phyloP scores from a whole-genome alignment of 2,329 filamentous ascomycete genomes.

The Alternaria triticina region DNA sequence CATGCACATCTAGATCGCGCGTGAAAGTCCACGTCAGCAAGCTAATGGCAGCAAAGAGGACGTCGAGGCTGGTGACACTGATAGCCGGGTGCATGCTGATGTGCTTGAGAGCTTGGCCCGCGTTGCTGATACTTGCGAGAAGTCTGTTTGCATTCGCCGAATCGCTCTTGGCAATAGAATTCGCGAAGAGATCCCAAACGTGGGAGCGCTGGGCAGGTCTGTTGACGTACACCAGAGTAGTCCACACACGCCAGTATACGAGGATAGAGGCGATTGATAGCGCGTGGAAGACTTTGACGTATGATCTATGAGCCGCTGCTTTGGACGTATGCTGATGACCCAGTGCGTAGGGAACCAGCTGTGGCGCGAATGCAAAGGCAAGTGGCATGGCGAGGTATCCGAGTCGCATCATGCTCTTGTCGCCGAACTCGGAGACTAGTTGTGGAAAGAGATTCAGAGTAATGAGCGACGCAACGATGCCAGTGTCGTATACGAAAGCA shows the following conservation, averaged over 20 bases:
- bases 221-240: slow-evolving; percentile 55
- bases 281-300: slow-evolving; percentile 56
- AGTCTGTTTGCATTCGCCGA: slow-evolving; percentile 38
- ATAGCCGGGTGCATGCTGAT: slow-evolving; percentile 65
- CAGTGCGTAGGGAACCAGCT: slow-evolving; percentile 57
- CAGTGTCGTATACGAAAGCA: slow-evolving; percentile 42
- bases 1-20: slow-evolving; percentile 57
- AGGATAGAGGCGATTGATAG: slow-evolving; percentile 54
- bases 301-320: slow-evolving; percentile 49
- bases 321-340: slow-evolving; percentile 54
- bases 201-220: slow-evolving; percentile 54
- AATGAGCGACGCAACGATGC: slow-evolving; percentile 57
- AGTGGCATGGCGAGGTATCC: slow-evolving; percentile 41
- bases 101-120: slow-evolving; percentile 53
- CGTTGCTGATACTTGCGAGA: slow-evolving; percentile 29
- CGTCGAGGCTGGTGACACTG: slow-evolving; percentile 64
- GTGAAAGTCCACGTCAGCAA: slow-evolving; percentile 66
- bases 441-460: slow-evolving; percentile 51
- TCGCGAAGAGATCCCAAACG: slow-evolving; percentile 42
- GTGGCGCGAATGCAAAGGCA: slow-evolving; percentile 45
- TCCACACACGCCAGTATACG: slow-evolving; percentile 56
- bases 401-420: slow-evolving; percentile 30
- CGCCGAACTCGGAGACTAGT: slow-evolving; percentile 27
- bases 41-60: slow-evolving; percentile 61
- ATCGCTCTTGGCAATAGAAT: slow-evolving; percentile 56